Conservation (phyloP, 2,329 filamentous ascomycete species). For the Mycosphaerelloides madeirae region DNA sequence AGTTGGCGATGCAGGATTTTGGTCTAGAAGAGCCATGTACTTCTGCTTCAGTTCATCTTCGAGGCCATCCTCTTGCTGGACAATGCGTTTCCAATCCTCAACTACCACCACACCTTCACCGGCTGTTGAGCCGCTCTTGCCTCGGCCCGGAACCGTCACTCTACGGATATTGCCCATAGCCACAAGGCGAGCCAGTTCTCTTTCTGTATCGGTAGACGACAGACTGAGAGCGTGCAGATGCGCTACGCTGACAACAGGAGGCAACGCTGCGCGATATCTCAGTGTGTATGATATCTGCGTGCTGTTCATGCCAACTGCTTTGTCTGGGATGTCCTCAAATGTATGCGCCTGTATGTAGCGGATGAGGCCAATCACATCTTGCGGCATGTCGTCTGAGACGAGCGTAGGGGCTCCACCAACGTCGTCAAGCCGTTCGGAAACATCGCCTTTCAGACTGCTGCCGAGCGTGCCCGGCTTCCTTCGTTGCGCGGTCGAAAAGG, state of each 20-base stretch:
- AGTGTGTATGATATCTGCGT: constrained; percentile 60
- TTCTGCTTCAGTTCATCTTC: constrained; percentile 43
- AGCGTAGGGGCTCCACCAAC: constrained; percentile 52
- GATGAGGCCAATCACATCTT: constrained; percentile 50
- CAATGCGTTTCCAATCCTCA: constrained; percentile 48
- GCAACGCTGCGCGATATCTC: constrained; percentile 55
- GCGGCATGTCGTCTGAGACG: constrained; percentile 57
- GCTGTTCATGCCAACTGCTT: constrained; percentile 58
- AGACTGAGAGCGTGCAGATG: constrained; percentile 62
- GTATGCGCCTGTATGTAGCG: constrained; percentile 57
- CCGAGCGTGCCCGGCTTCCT: constrained; percentile 29
- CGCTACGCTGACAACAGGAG: constrained; percentile 60
- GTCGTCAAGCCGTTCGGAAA: constrained; percentile 54
- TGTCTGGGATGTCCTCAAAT: constrained; percentile 60
- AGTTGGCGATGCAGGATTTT: constrained; percentile 47
- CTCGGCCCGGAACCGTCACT: constrained; percentile 59
- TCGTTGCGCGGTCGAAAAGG: constrained; percentile 34
- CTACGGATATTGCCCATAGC: constrained; percentile 55
- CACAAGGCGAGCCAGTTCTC: constrained; percentile 60
- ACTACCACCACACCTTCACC: constrained; percentile 62
- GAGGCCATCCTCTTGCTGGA: constrained; percentile 24
- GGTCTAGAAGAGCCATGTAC: constrained; percentile 51
- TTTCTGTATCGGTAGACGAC: constrained; percentile 61
- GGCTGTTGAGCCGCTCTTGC: constrained; percentile 51
- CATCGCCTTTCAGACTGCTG: constrained; percentile 18